Conservation (phyloP, 2,329 filamentous ascomycete genomes). For the Bipolaris sorokiniana region DNA sequence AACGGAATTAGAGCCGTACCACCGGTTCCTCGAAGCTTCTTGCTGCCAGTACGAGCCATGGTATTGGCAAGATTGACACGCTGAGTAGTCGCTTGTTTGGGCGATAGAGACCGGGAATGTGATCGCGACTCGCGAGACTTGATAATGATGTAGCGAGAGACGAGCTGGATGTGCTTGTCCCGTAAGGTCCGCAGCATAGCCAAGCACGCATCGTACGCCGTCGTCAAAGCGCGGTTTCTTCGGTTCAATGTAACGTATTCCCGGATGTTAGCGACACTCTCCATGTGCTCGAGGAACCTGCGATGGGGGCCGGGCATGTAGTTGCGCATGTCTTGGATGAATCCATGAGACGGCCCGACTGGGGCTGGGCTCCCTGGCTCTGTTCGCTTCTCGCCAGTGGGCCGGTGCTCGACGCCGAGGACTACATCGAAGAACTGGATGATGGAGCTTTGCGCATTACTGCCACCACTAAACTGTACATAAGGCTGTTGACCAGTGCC, state of each 20-base stretch:
- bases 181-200: constrained; percentile 78
- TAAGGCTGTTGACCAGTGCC: constrained; percentile 72
- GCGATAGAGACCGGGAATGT: constrained; percentile 65
- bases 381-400: constrained; percentile 74
- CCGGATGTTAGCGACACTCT: constrained; percentile 82
- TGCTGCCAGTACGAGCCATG: constrained; percentile 45
- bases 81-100: constrained; percentile 53
- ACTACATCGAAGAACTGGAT: constrained; percentile 98
- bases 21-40: constrained; percentile 84
- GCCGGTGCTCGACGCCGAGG: constrained; percentile 86
- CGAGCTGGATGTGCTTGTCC: constrained; percentile 95
- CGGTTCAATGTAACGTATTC: constrained; percentile 73
- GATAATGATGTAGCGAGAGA: constrained; percentile 92
- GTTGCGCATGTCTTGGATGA: constrained; percentile 93
- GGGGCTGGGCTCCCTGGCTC: constrained; percentile 51
- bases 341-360: constrained; percentile 73
- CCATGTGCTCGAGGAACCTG: constrained; percentile 83
- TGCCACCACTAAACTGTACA: constrained; percentile 88
- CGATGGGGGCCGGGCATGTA: constrained; percentile 97
- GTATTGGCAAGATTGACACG: constrained; percentile 65
- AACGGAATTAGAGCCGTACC: constrained; percentile 95
- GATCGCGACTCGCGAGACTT: constrained; percentile 78
- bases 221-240: constrained; percentile 68
- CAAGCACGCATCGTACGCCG: constrained; percentile 90
- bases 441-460: constrained; percentile 94